Conservation (phyloP, 306 rosid genomes). For the Pachyrhizus erosus region DNA sequence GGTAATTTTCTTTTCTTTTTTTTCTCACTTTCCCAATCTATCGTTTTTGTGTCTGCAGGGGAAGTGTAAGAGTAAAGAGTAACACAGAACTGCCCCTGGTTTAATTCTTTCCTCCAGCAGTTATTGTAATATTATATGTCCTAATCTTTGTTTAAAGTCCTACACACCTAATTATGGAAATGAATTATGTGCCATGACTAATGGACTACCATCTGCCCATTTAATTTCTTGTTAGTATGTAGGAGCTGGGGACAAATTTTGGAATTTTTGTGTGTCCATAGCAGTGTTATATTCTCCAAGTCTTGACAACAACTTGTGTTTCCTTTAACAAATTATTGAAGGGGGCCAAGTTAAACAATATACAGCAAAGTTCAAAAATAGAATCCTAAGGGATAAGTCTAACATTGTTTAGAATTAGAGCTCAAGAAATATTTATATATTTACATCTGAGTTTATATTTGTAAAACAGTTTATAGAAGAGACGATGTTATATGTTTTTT, state of each 20-base stretch:
- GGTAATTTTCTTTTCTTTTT: not conserved
- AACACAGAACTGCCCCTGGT: constrained; percentile 21
- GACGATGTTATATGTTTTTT: not conserved
- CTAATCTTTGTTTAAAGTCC: constrained; percentile 10
- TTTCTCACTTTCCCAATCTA: not conserved
- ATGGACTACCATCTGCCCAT: not conserved
- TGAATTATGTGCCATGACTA: not conserved
- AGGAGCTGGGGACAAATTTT: not conserved
- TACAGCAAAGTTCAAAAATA: not conserved
- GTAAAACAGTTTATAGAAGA: not conserved
- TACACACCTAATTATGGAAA: constrained; percentile 13
- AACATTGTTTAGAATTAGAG: no score
- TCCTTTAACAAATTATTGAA: constrained; percentile 15
- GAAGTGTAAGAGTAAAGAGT: not conserved
- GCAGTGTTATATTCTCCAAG: constrained; percentile 5
- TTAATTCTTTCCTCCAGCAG: no score
- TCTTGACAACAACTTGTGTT: not conserved
- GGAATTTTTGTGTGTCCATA: not conserved
- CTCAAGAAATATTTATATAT: not conserved
- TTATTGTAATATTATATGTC: constrained; percentile 31
- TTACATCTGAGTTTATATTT: not conserved
- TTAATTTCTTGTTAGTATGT: not conserved
- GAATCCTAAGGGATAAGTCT: not conserved
- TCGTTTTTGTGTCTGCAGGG: not conserved
- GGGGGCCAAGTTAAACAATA: constrained; percentile 12